Evolutionary conservation across 1,284 basidiomycete species (phyloP), one percentile per base, ranked within the genome.

Genomic region (Pseudomicrostroma phylloplanum): DNA sequence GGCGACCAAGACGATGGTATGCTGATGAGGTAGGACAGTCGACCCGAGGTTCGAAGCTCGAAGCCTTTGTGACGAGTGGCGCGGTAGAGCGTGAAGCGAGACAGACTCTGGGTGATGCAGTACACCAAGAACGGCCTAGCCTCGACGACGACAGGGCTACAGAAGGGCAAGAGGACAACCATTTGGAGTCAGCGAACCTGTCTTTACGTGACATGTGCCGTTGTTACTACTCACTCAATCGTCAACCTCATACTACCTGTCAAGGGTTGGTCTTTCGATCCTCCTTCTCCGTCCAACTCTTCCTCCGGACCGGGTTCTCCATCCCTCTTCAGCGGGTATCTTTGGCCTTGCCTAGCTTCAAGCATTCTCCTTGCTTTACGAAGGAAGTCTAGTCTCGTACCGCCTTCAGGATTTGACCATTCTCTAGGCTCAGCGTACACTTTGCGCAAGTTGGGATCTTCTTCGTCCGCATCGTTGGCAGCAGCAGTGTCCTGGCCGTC

Each of bases 231-330:
- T 36, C 30, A 43, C 59, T 79, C 78, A 56, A 79, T 67, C 17
- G 77, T 77, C 8, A 79, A 62, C 17, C 77, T 60, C 73, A 79
- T 79, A 62, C 69, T 68, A 25, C 13, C 21, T 2, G 51, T 54
- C 17, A 13, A 19, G 7, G 15, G 60, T 17, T 46, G 25, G 6
- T 4, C 39, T 6, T 23, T 21, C 36, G n/a, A 19, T 17, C 19
- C 13, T 6, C 51, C 51, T 25, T 54, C 51, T 19, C 25, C 51
- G 51, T 54, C 51, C 13, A 54, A 15, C n/a, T 21, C 43, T 55
- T 53, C 1, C 2, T 23, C 8, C 39, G 58, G 30, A 41, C 30
- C 39, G 60, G 61, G 53, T 59, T 21, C 36, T 61, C 68, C 15
- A 59, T 40, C 40, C 64, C 57, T 0, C 15, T 19, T 25, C 17